Evolutionary conservation across 208 protist genomes (phyloP), one percentile per base, ranked within the genome.

Genomic region (Acanthamoeba divionensis): DNA sequence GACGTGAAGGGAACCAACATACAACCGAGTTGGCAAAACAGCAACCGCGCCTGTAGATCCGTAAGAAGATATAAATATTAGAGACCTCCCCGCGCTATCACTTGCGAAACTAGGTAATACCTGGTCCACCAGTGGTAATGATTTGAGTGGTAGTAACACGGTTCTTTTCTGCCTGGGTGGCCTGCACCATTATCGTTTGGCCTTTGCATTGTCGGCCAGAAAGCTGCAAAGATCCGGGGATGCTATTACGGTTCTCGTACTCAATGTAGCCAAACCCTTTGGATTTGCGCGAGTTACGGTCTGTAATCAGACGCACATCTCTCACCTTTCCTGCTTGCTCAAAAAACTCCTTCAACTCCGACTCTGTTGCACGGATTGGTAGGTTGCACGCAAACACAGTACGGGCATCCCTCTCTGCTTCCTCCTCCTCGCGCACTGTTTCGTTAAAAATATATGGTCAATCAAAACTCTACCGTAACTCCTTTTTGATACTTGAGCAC

Each of bases 241-340:
- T 41, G 55, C 91, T 89, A 8, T 45, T 62, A 48, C 90, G 77
- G 57, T 91, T 67, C 38, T 6, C 91, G n/a, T 87, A 93, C 63
- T 94, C 92, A 60, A 94, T 90, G 65, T 94, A 94, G 44, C 90
- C 92, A 33, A 90, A 92, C 60, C 50, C 92, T 65, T 94, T 94
- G 10, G 92, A 94, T 41, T 52, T 89, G 2, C 92, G 66, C 15
- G 92, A 77, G 45, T 91, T 77, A 15, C 85, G 26, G 54, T 94
- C 92, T 29, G 54, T 93, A 31, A 94, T 94, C 38, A 94, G 88
- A 33, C 80, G 45, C 10, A 94, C 90, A 65, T 94, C 91, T 24
- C n/a, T 54, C 13, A 94, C 92, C 50, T 92, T 89, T 50, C 91
- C 92, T 9, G 21, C 86, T 44, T 94, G 62, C 33, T 67, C 92